Evolutionary conservation across 2,329 filamentous ascomycete species (phyloP).

Genomic region (Endothia cerciana): DNA sequence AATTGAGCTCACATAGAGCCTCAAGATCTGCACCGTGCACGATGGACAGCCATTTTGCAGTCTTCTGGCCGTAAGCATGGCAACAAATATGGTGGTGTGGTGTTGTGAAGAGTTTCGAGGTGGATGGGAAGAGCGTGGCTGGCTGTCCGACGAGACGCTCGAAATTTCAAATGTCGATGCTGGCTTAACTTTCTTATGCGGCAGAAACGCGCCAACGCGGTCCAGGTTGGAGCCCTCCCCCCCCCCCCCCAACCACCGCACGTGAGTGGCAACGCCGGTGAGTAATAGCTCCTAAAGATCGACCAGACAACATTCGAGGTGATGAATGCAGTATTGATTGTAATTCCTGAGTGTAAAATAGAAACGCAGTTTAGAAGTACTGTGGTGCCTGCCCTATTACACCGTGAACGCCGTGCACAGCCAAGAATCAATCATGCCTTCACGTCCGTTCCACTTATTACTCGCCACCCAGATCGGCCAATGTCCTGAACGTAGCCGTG

Average conservation of each 20-base stretch:
- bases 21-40: conserved; percentile 43
- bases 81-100: conserved; percentile 19
- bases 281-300: not conserved
- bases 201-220: conserved; percentile 21
- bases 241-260: no score
- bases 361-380: not conserved
- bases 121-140: not conserved
- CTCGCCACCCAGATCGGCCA: conserved; percentile 53
- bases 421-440: conserved; percentile 6
- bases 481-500: conserved; percentile 51
- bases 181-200: conserved; percentile 17
- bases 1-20: conserved; percentile 43
- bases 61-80: conserved; percentile 45
- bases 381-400: conserved; percentile 13
- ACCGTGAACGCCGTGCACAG: conserved; percentile 25
- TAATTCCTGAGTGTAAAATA: not conserved
- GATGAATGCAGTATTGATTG: not conserved
- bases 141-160: conserved; percentile 26
- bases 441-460: conserved; percentile 11
- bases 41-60: conserved; percentile 43
- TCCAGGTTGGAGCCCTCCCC: conserved; percentile 3
- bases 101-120: conserved; percentile 12
- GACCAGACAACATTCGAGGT: not conserved
- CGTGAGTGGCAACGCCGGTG: conserved; percentile 6
- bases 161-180: conserved; percentile 27